Evolutionary conservation across 495 filamentous ascomycete species (phyloP).

Genomic region (Parachaetomium inaequale): DNA sequence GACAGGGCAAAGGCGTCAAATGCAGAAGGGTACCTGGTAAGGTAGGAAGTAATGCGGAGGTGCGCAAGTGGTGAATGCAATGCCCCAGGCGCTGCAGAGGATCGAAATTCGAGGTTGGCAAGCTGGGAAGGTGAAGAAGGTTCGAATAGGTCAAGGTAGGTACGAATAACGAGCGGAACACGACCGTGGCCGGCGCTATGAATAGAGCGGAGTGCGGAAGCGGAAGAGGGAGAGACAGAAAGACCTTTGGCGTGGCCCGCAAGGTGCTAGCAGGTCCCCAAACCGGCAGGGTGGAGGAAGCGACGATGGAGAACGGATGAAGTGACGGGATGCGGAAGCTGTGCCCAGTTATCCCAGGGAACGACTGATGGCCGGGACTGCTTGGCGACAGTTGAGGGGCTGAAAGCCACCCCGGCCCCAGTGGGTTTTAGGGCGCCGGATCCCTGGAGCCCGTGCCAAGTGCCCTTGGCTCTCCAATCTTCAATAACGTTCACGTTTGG

Average conservation of each 20-base stretch:
- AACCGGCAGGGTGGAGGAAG: neutral
- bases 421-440: constrained; percentile 15
- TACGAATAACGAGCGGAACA: constrained; percentile 10
- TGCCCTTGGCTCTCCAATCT: neutral
- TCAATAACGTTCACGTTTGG: neutral
- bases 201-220: neutral
- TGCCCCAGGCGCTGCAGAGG: neutral
- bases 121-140: constrained; percentile 4
- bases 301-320: constrained; percentile 16
- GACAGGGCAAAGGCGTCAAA: constrained; percentile 2
- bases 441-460: constrained; percentile 22
- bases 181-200: constrained; percentile 6
- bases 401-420: constrained; percentile 17
- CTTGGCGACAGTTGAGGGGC: constrained; percentile 23
- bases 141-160: too few relatives aligned
- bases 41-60: neutral
- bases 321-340: constrained; percentile 20
- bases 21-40: too few relatives aligned
- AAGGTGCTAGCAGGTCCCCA: neutral
- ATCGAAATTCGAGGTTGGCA: neutral
- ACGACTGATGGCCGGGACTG: neutral
- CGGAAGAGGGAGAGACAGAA: constrained; percentile 1
- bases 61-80: neutral
- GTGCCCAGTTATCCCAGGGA: constrained; percentile 12
- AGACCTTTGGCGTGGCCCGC: neutral